Evolutionary conservation across 257 asterid species (phyloP).

Genomic region (Lantana camara): DNA sequence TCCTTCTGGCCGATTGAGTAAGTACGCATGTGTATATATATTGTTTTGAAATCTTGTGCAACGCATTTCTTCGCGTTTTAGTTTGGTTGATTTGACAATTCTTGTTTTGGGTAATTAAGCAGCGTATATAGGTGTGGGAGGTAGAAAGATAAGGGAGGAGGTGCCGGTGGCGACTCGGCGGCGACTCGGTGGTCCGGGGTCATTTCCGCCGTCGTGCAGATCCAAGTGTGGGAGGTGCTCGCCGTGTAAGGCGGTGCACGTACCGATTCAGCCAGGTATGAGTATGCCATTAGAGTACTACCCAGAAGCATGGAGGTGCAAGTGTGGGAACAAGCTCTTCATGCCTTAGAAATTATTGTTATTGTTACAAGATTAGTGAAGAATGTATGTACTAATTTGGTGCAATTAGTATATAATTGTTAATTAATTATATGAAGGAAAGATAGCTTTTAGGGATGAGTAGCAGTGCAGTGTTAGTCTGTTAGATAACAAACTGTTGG

Average conservation of each 20-base stretch:
- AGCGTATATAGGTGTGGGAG: constrained; percentile 34
- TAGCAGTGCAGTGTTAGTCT: constrained; percentile 2
- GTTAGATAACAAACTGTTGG: constrained; percentile 25
- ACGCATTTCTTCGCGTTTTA: no score
- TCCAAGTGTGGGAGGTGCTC: constrained; percentile 76
- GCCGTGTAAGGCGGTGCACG: constrained; percentile 84
- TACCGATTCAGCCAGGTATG: constrained; percentile 78
- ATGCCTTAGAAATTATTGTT: constrained; percentile 52
- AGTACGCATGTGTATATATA: constrained; percentile 35
- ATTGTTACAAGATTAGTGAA: not conserved
- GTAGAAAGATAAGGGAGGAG: constrained; percentile 32
- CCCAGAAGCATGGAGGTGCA: constrained; percentile 95
- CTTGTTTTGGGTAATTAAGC: no score
- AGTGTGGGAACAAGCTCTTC: constrained; percentile 73
- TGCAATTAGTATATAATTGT: not conserved
- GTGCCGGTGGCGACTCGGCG: constrained; percentile 37
- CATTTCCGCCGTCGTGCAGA: constrained; percentile 85
- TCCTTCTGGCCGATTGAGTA: constrained; percentile 49
- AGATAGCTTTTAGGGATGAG: not conserved
- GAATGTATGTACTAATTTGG: constrained; percentile 12
- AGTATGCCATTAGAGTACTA: constrained; percentile 72
- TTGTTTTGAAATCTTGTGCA: no score
- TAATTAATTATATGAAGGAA: constrained; percentile 7
- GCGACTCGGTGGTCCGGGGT: constrained; percentile 66
- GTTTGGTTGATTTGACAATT: not conserved